Evolutionary conservation across 2,329 filamentous ascomycete genomes (phyloP).

Genomic region (Pseudocercospora fuligena): DNA sequence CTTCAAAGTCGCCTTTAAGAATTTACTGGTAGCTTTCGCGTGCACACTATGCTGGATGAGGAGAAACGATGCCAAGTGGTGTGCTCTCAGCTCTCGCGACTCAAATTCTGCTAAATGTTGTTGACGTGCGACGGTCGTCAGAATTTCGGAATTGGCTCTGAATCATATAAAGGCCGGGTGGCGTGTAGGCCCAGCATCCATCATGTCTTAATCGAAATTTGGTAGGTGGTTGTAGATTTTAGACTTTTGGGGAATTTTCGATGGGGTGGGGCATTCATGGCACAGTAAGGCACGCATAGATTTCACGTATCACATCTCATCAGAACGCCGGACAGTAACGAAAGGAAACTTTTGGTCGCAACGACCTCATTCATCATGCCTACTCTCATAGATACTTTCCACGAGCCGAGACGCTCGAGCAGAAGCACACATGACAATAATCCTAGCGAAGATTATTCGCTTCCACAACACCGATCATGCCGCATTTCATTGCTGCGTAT

Average conservation of each 20-base stretch:
- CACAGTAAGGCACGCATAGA: not conserved
- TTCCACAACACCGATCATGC: constrained; percentile 34
- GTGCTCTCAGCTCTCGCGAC: not conserved
- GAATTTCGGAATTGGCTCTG: not conserved
- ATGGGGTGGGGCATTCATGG: not conserved
- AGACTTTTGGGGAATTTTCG: constrained; percentile 5
- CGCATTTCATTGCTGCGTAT: constrained; percentile 30
- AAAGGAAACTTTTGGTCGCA: constrained; percentile 20
- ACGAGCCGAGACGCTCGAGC: constrained; percentile 28
- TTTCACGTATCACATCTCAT: not conserved
- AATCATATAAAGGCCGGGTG: not conserved
- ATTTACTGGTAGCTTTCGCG: not conserved
- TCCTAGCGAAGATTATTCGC: constrained; percentile 31
- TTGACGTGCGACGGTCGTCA: not conserved
- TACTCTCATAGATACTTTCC: constrained; percentile 33
- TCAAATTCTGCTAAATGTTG: not conserved
- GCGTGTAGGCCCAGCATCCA: too few relatives aligned
- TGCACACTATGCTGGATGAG: not conserved
- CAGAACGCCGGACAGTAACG: not conserved
- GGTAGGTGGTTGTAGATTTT: not conserved
- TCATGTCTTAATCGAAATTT: not conserved
- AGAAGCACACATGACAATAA: constrained; percentile 33
- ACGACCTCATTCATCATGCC: constrained; percentile 29
- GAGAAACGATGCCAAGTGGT: not conserved
- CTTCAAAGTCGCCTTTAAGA: not conserved